phyloP scores from a whole-genome alignment of 495 filamentous ascomycete genomes.

The Penicilliopsis zonata region DNA sequence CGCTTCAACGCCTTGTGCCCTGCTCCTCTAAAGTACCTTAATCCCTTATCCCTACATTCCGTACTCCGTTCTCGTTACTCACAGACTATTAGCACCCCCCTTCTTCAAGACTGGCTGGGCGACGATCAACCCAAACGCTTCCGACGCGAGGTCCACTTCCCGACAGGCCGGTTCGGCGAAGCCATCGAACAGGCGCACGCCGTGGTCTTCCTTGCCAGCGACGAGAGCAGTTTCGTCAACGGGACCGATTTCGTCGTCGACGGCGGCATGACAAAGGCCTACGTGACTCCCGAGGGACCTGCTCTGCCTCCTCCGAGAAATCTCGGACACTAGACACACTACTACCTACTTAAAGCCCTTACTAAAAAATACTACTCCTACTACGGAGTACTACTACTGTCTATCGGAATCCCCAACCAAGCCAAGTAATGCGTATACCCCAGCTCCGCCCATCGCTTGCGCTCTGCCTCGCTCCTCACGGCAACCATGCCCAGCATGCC shows the following conservation, averaged over 20 bases:
- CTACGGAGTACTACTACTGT: no score
- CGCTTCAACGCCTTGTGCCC: conserved; percentile 90
- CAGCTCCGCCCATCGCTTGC: no score
- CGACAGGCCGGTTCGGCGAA: conserved; percentile 88
- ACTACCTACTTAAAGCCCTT: no score
- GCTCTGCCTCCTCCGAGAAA: conserved; percentile 60
- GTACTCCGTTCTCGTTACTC: background rate
- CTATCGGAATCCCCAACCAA: no score
- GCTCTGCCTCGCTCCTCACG: no score
- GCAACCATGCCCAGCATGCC: no score
- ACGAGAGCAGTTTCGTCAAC: conserved; percentile 90
- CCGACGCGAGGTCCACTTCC: conserved; percentile 90
- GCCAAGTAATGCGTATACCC: no score
- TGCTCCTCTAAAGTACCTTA: conserved; percentile 67
- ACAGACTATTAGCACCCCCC: conserved; percentile 41
- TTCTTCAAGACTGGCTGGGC: conserved; percentile 94
- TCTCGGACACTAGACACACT: conserved; percentile 20
- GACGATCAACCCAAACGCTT: conserved; percentile 74
- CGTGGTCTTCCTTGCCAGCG: conserved; percentile 85
- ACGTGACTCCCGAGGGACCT: conserved; percentile 83
- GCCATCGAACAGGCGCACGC: conserved; percentile 91
- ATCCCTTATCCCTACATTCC: background rate
- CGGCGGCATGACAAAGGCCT: conserved; percentile 91
- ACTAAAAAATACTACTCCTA: no score
- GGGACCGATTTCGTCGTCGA: conserved; percentile 93